Base-by-base conservation (phyloP, 495 filamentous ascomycete genomes). In the Penicillium cinerascens region DNA sequence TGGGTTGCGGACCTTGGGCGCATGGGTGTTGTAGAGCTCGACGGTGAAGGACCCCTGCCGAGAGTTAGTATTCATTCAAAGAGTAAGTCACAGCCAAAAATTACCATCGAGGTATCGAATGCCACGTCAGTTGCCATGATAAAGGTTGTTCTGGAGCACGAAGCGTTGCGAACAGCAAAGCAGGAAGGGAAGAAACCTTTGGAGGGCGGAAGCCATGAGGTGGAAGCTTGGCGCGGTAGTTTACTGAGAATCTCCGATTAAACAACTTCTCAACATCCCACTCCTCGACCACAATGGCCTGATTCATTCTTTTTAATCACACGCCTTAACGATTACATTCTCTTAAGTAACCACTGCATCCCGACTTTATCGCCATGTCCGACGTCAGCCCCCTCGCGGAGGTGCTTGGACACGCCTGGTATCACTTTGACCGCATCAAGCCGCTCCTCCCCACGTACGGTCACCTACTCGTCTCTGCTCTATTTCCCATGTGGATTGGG, bases 11-110 rank as follows among this genome's bases (percentile, higher is more conserved):
- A 83, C 81, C 70, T 85, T 87, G 4, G 88, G 88, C 1, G 88
- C 87, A 70, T 91, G 87, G 49, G 80, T 70, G 50, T 76, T 82
- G 81, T 98, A 98, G 51, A 98, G 90, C 74, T 98, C 93, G 22
- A 97, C 68, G 36, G 80, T 80, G 68, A 98, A 90, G 2, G 74
- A 82, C 64, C 93, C 92, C 92, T 88, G 53, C 0, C 8, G 36
- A 22, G 16, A 15, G 54, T 73, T 54, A 69, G 62, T 43, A 7
- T 22, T 36, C 46, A 26, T 43, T 46, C 29, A 10, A 37, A 15
- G 26, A 15, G 33, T 18, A 40, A 38, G 42, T 7, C 29, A 22
- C 42, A 15, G 42, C 25, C 10, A 22, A 17, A 3, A 29, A 9
- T 56, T 72, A 89, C 89, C 86, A 95, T 90, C 22, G 83, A 85